Evolutionary conservation across 192 early-diverging fungal genomes (phyloP).

Genomic region (Glomus cerebriforme): DNA sequence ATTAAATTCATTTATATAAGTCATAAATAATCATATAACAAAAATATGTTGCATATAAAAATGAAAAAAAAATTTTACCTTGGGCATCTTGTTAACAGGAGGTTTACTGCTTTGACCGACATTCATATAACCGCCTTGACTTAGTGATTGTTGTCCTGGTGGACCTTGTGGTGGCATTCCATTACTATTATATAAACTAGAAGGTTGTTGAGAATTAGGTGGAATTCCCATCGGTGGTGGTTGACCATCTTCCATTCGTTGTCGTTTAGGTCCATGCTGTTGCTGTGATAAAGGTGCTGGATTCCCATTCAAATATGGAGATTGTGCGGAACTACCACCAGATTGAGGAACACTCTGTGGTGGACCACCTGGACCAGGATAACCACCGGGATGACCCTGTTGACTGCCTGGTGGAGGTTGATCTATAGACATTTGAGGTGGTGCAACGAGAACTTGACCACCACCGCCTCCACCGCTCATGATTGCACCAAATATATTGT

Average conservation of each 20-base stretch:
- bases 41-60: not conserved
- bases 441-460: constrained; percentile 48
- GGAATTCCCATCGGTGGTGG: constrained; percentile 50
- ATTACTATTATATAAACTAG: constrained; percentile 46
- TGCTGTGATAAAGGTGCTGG: constrained; percentile 41
- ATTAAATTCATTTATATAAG: not conserved
- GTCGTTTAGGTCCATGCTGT: constrained; percentile 44
- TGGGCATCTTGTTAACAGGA: constrained; percentile 24
- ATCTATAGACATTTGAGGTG: constrained; percentile 55
- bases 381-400: constrained; percentile 32
- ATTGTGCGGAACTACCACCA: constrained; percentile 42
- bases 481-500: constrained; percentile 57
- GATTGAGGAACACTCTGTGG: constrained; percentile 40
- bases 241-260: constrained; percentile 37
- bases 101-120: constrained; percentile 21
- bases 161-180: constrained; percentile 34
- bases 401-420: constrained; percentile 39
- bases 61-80: constrained; percentile 14
- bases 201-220: constrained; percentile 46
- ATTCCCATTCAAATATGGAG: constrained; percentile 47
- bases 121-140: constrained; percentile 1
- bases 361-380: constrained; percentile 42
- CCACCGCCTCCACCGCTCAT: constrained; percentile 49
- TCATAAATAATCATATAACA: not conserved
- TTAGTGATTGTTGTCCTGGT: constrained; percentile 26